phyloP scores from a whole-genome alignment of 2,329 filamentous ascomycete genomes.

The Epichloe sibirici region DNA sequence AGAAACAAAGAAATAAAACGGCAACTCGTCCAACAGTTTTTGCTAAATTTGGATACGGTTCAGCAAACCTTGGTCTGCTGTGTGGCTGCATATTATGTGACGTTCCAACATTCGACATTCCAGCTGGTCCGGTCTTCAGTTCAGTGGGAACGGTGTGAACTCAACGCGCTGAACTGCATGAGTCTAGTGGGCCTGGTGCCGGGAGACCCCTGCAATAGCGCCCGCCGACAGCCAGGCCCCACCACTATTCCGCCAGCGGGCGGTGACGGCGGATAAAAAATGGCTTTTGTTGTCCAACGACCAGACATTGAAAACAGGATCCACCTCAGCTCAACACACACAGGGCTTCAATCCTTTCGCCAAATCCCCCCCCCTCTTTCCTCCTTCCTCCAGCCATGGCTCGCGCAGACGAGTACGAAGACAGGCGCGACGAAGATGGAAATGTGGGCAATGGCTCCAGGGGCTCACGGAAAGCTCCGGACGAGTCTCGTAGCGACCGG shows the following conservation, averaged over 20 bases:
- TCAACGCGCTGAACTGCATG: too few relatives aligned
- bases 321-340: background rate
- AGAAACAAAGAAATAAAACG: background rate
- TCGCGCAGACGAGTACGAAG: constrained; percentile 13
- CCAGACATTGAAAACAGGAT: background rate
- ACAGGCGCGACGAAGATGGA: constrained; percentile 3
- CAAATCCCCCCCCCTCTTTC: background rate
- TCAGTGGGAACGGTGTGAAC: too few relatives aligned
- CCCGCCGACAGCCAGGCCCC: too few relatives aligned
- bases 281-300: too few relatives aligned
- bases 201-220: too few relatives aligned
- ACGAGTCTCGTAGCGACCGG: constrained; percentile 15
- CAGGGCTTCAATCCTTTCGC: background rate
- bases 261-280: constrained; percentile 1
- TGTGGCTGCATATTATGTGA: background rate
- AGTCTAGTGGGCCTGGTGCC: too few relatives aligned
- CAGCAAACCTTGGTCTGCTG: background rate
- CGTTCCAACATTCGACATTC: too few relatives aligned
- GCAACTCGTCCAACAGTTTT: too few relatives aligned
- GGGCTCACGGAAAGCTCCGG: constrained; percentile 11
- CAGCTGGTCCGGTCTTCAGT: too few relatives aligned
- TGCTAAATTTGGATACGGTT: background rate
- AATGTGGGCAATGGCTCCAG: constrained; percentile 10
- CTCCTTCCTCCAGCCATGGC: constrained; percentile 14
- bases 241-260: background rate